Percentiles rank a stretch among this genome's conserved stretches.
Evolutionary conservation across 805 yeast species (phyloP).

Genomic region (Teunomyces funiuensis): DNA sequence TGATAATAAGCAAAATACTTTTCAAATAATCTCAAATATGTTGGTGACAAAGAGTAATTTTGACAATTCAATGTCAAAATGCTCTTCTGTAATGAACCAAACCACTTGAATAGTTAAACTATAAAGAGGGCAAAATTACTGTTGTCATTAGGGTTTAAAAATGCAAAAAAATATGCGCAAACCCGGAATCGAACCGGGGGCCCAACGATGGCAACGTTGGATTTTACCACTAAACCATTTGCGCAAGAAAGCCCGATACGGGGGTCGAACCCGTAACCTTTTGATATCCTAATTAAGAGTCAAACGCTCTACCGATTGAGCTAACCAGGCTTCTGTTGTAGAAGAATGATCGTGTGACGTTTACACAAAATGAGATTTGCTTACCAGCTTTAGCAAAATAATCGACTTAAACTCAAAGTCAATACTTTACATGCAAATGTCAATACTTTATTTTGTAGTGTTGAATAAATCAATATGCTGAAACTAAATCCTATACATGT

Average conservation of each 20-base stretch:
- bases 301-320: constrained; percentile 28
- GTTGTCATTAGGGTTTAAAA: no score
- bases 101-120: background rate
- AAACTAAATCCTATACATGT: constrained; percentile 1
- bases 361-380: background rate
- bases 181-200: constrained; percentile 5
- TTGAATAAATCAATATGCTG: constrained; percentile 3
- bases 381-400: no score
- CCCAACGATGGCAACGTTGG: constrained; percentile 4
- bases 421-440: background rate
- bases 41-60: no score
- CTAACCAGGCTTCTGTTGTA: constrained; percentile 23
- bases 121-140: no score
- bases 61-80: no score
- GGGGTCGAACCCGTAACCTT: constrained; percentile 39
- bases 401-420: no score
- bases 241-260: constrained; percentile 27
- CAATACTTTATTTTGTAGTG: background rate
- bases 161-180: background rate
- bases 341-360: background rate
- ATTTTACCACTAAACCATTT: constrained; percentile 4
- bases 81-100: no score
- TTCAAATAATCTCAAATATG: no score
- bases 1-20: no score
- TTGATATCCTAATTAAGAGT: constrained; percentile 24